Conservation (phyloP, 176 grass and related monocot species). For the Guadua angustifolia region DNA sequence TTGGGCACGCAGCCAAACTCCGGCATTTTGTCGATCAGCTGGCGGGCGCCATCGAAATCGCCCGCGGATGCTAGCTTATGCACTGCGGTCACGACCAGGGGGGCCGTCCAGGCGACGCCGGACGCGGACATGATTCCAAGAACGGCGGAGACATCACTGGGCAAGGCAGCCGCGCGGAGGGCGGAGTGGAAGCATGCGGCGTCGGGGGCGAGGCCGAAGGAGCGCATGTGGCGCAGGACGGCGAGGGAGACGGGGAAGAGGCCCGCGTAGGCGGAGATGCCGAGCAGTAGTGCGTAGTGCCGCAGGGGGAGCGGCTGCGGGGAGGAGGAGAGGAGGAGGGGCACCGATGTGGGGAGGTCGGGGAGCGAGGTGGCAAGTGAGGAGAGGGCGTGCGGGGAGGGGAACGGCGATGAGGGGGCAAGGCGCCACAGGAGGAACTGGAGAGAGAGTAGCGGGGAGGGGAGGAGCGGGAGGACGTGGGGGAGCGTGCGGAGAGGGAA, state of each 20-base stretch:
- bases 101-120: constrained; percentile 48
- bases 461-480: constrained; percentile 46
- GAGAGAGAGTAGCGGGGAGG: constrained; percentile 55
- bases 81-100: constrained; percentile 60
- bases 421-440: constrained; percentile 57
- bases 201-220: constrained; percentile 48
- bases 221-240: constrained; percentile 51
- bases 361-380: constrained; percentile 52
- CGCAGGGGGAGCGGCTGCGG: constrained; percentile 39
- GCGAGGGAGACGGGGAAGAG: constrained; percentile 53
- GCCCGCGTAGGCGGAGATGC: constrained; percentile 45
- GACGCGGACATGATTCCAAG: constrained; percentile 60
- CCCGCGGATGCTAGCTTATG: constrained; percentile 58
- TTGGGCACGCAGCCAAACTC: constrained; percentile 60
- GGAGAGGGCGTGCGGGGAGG: constrained; percentile 53
- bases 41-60: constrained; percentile 54
- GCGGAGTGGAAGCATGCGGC: constrained; percentile 65
- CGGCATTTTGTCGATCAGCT: constrained; percentile 64
- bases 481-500: constrained; percentile 46
- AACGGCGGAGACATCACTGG: constrained; percentile 42
- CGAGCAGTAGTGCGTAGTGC: constrained; percentile 56
- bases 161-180: constrained; percentile 33
- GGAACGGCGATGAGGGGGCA: constrained; percentile 39
- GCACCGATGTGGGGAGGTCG: constrained; percentile 47
- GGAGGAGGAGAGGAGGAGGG: constrained; percentile 53